Conservation (phyloP, 352 stramenopile genomes). For the Pythium sukuiense region DNA sequence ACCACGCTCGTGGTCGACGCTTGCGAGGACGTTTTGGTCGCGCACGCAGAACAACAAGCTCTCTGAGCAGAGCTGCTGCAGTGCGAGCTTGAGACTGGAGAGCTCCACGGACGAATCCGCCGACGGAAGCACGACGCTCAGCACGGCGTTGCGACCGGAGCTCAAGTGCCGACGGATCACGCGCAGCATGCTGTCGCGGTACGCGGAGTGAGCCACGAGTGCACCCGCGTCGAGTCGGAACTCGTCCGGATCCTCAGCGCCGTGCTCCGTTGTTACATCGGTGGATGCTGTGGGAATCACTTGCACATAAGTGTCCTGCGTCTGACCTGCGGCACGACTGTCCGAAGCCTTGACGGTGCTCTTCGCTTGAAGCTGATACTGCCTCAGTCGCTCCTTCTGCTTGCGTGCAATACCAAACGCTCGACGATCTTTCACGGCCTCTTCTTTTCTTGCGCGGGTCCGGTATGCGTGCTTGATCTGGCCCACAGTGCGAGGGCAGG, state of each 20-base stretch:
- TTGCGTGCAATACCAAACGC: conserved; percentile 4
- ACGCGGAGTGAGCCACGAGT: conserved; percentile 15
- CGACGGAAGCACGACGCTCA: conserved; percentile 22
- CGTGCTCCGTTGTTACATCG: background rate
- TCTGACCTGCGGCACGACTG: background rate
- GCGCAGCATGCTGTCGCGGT: conserved; percentile 35
- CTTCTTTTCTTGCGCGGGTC: conserved; percentile 34
- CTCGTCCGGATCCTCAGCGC: background rate
- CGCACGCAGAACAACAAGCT: conserved; percentile 46
- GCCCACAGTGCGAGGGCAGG: conserved; percentile 28
- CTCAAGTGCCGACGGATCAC: conserved; percentile 39
- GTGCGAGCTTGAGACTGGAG: conserved; percentile 31
- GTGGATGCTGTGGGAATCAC: background rate
- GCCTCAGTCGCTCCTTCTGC: conserved; percentile 20
- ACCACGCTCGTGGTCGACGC: background rate
- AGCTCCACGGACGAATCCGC: conserved; percentile 2
- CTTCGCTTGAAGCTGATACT: conserved; percentile 2
- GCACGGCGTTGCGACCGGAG: conserved; percentile 30
- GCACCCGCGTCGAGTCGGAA: conserved; percentile 10
- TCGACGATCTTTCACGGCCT: conserved; percentile 26
- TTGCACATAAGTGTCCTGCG: background rate
- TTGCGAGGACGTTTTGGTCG: conserved; percentile 47
- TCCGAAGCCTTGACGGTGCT: background rate
- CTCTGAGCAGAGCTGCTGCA: conserved; percentile 56
- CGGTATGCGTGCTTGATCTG: conserved; percentile 50